Base-by-base conservation (phyloP, 2,329 filamentous ascomycete genomes). In the Chalara sp. region DNA sequence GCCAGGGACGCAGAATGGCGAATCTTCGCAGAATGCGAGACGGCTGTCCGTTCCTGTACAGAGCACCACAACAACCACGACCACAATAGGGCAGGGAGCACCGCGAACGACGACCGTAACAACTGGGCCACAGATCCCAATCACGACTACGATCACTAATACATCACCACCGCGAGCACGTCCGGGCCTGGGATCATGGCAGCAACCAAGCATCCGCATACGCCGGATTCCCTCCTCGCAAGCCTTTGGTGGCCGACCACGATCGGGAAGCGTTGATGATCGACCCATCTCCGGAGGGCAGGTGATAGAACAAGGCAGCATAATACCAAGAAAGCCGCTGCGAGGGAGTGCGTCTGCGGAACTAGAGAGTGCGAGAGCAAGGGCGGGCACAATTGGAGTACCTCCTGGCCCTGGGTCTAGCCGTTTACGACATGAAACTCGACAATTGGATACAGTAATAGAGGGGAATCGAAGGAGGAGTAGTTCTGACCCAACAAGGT, bases 181-280 rank as follows among this genome's bases (percentile, higher is more conserved):
- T 10, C 8, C 35, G 35, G 35, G 35, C 8, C 35, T 37, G 21
- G 46, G 41, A 29, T 13, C 32, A 41, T 41, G 46, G 28, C 46
- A 54, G 47, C 50, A 53, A 53, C 57, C 59, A 33, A 61, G 56
- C 46, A 61, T 61, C 41, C 54, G 59, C n/a, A 55, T 61, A 28
- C 48, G 58, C 37, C 47, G 59, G 10, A 35, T 51, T 5, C 47
- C 57, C 11, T 51, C 52, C 11, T 28, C 48, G 21, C 31, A 43
- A 44, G 32, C 47, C 11, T 28, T 51, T 8, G 21, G 28, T n/a
- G 21, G 21, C 21, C 39, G 31, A 12, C 30, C 21, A 35, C 32
- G 11, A 35, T 6, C 32, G 12, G n/a, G 30, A 31, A 33, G 10
- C 5, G 30, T 35, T 10, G 32, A 11, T 49, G 48, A n/a, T 8